Conservation (phyloP, 805 yeast species). For the Ogataea pilisensis region DNA sequence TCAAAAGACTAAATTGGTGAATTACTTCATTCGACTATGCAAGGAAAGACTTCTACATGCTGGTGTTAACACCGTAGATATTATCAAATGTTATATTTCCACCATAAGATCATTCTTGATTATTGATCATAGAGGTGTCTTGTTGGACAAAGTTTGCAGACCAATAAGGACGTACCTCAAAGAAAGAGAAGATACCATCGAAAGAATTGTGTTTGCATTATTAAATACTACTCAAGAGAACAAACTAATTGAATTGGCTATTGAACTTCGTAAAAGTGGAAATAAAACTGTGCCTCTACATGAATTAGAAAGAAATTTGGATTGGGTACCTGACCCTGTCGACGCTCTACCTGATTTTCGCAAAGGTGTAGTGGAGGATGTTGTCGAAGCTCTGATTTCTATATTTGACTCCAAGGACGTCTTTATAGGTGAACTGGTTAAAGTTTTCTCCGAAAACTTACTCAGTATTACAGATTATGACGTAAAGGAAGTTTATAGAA, state of each 20-base stretch:
- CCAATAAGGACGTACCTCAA: slow-evolving; percentile 71
- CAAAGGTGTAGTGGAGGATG: slow-evolving; percentile 56
- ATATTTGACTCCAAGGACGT: slow-evolving; percentile 66
- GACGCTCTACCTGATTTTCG: slow-evolving; percentile 87
- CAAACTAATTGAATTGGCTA: slow-evolving; percentile 49
- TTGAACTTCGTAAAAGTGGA: slow-evolving; percentile 41
- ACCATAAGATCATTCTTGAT: slow-evolving; percentile 67
- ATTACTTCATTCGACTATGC: slow-evolving; percentile 44
- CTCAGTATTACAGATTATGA: slow-evolving; percentile 40
- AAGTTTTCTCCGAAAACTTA: slow-evolving; percentile 54
- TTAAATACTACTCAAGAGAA: slow-evolving; percentile 43
- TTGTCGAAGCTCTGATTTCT: slow-evolving; percentile 66
- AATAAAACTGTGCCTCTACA: slow-evolving; percentile 21
- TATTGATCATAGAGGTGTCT: slow-evolving; percentile 84
- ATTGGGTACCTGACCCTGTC: slow-evolving; percentile 83
- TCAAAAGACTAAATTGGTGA: slow-evolving; percentile 52
- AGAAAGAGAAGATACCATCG: slow-evolving; percentile 69
- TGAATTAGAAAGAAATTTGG: slow-evolving; percentile 44
- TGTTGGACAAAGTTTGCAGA: slow-evolving; percentile 71
- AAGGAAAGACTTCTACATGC: slow-evolving; percentile 58
- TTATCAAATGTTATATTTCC: slow-evolving; percentile 63
- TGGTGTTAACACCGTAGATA: slow-evolving; percentile 73
- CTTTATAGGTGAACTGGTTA: slow-evolving; percentile 62
- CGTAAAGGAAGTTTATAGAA: slow-evolving; percentile 35
- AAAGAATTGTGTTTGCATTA: slow-evolving; percentile 66